Evolutionary conservation across 2,329 filamentous ascomycete genomes (phyloP), one percentile per base, ranked within the genome.

Genomic region (Aspergillus awamori): DNA sequence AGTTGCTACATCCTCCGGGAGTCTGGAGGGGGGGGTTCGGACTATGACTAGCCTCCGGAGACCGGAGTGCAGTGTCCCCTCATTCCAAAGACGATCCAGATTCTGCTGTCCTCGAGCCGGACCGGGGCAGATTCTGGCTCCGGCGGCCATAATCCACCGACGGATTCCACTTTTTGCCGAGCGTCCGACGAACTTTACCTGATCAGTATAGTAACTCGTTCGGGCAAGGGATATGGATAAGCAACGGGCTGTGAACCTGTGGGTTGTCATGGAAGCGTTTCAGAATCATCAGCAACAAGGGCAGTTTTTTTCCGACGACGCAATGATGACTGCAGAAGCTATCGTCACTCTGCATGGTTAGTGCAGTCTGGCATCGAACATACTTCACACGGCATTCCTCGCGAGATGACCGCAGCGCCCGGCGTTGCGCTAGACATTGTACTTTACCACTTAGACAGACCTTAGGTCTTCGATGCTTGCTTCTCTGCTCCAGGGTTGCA

Each of bases 121-220:
- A 49, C 52, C 58, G 52, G 45, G 53, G 55, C 53, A 57, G 60
- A 41, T 54, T 49, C 53, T 58, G 62, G 57, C 54, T 64, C 62
- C 60, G 54, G 39, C 47, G 55, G 49, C 28, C 33, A 5, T 33
- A 22, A 22, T 6, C 36, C 10, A 48, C 45, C 51, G 24, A 30
- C 57, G 57, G 61, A 56, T 39, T 53, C 57, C 49, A 60, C 39
- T 47, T 38, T 15, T 47, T 59, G 51, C 63, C 63, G 60, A 57
- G 22, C 30, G 17, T 56, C 61, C 61, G 61, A 63, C 48, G 26
- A 22, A 55, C 28, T 58, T n/a, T n/a, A 43, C 51, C 24, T 26
- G 15, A 43, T 51, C 54, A 53, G 17, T 45, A 13, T 45, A 45
- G 15, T 22, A 10, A 24, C 20, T 24, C 20, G 10, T 11, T 22